Percentiles rank a stretch among this genome's conserved stretches.
Evolutionary conservation across 2,329 filamentous ascomycete genomes (phyloP).

Genomic region (Nemania sp.): DNA sequence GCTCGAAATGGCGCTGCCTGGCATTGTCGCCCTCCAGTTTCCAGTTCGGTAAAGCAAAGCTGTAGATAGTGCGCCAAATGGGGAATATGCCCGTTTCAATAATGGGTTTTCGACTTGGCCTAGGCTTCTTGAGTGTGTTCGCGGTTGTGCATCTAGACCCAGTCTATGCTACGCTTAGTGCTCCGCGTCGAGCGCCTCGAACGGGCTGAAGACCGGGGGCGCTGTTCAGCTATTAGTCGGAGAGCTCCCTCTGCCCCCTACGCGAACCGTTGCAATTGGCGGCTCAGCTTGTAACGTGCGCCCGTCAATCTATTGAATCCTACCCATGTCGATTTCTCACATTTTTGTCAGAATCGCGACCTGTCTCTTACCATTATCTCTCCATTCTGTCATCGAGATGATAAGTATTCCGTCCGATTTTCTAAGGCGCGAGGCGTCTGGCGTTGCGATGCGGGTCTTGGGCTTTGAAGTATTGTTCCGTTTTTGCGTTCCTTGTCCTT

Average conservation of each 20-base stretch:
- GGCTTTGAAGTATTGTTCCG: neutral
- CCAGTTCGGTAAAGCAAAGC: neutral
- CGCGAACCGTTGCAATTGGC: conserved; percentile 25
- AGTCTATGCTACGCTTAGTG: conserved; percentile 10
- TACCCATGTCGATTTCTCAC: neutral
- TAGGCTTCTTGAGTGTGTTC: neutral
- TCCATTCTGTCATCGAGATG: neutral
- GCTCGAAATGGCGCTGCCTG: neutral
- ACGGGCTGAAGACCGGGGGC: conserved; percentile 23
- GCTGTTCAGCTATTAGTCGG: conserved; percentile 17
- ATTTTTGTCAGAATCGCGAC: conserved; percentile 3
- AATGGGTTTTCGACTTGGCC: conserved; percentile 14
- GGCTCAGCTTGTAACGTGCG: conserved; percentile 27
- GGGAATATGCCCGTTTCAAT: conserved; percentile 6
- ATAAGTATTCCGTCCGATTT: neutral
- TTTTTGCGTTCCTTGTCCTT: neutral
- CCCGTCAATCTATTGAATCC: conserved; percentile 20
- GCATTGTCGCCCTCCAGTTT: neutral
- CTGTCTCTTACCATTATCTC: neutral
- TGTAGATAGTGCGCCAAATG: conserved; percentile 1
- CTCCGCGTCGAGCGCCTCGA: conserved; percentile 18
- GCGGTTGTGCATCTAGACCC: conserved; percentile 28
- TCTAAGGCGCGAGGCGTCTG: neutral
- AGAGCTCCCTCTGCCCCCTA: neutral
- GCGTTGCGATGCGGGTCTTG: neutral